A percentile compares a stretch with the other conserved stretches of the same genome.
Evolutionary conservation across 805 yeast species (phyloP).

Genomic region (Yamadazyma paraphyllophila): DNA sequence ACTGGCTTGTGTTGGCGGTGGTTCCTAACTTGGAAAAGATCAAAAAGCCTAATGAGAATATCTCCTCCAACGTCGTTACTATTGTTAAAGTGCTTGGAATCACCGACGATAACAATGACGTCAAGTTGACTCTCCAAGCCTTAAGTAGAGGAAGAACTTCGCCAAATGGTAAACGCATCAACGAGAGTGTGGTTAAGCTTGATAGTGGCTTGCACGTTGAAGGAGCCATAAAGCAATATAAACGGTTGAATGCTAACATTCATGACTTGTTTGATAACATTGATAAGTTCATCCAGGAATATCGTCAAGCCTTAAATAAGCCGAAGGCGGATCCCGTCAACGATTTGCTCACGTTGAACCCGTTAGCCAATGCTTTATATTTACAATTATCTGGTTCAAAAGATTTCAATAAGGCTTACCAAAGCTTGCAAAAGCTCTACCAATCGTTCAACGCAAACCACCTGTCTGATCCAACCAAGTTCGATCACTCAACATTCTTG

Average conservation of each 20-base stretch:
- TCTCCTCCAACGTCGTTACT: slow-evolving; percentile 31
- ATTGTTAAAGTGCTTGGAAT: slow-evolving; percentile 49
- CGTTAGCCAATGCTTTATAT: slow-evolving; percentile 57
- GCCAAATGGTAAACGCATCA: slow-evolving; percentile 11
- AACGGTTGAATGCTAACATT: slow-evolving; percentile 19
- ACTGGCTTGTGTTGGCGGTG: slow-evolving; percentile 39
- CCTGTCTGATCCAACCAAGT: slow-evolving; percentile 14
- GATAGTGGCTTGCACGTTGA: slow-evolving; percentile 20
- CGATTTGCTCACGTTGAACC: slow-evolving; percentile 51
- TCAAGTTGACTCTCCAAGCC: slow-evolving; percentile 51
- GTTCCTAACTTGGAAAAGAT: slow-evolving; percentile 32
- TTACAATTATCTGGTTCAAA: slow-evolving; percentile 51
- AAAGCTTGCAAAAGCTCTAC: slow-evolving; percentile 35
- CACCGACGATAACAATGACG: slow-evolving; percentile 40
- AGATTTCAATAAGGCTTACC: slow-evolving; percentile 46
- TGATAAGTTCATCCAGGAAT: slow-evolving; percentile 36
- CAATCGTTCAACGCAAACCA: slow-evolving; percentile 19
- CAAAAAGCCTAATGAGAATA: slow-evolving; percentile 18
- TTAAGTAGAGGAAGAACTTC: slow-evolving; percentile 38
- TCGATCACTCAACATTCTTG: slow-evolving; percentile 24
- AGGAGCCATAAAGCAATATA: slow-evolving; percentile 15
- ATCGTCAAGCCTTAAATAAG: slow-evolving; percentile 32
- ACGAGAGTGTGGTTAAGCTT: slow-evolving; percentile 28
- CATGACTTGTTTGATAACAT: slow-evolving; percentile 33
- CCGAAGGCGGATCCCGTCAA: slow-evolving; percentile 16